Base-by-base conservation (phyloP, 1,284 basidiomycete species). In the Sphagnurus paluster region DNA sequence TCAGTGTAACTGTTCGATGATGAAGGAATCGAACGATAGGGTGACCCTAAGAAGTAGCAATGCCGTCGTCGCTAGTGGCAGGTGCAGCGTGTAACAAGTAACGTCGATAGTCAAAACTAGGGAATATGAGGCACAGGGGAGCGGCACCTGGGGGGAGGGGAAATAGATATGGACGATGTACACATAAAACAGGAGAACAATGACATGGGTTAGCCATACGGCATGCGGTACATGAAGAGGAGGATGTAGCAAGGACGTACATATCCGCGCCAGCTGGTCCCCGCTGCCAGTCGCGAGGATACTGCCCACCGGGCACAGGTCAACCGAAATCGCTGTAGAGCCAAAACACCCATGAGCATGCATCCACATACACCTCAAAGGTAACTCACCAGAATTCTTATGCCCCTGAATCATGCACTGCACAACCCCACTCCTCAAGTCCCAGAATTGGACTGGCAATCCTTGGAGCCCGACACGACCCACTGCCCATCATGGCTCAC, bases 401-500 rank as follows among this genome's bases (percentile, higher is more conserved):
- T 95, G 92, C 2, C 91, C 92, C 65, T 93, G 90, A 5, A 96
- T 70, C 73, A 92, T 86, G 55, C 90, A 83, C 61, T 93, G 90
- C 33, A 87, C 79, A 54, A 83, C 78, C 1, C 82, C 88, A 5
- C 77, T 81, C 49, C 75, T 74, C 13, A 87, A 80, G 60, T 95
- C 89, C 91, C 92, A 96, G 63, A 93, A 89, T 63, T 90, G 85
- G 28, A 96, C 90, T 1, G 86, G 19, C 92, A 81, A 66, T 97
- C 93, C 64, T 95, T 95, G 16, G 90, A 93, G 19, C 92, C 91
- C 16, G 90, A 92, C 2, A 93, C 90, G 54, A 95, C 84, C 85
- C 89, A 95, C 53, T 84, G 79, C 19, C 87, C 87, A 63, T 96
- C 91, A 46, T 88, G 86, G 17, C 87, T 87, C 48, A 91, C 87